Percentiles rank a stretch among this genome's conserved stretches.
Conservation (phyloP, 1,139 yeast genomes). For the Kazachstania sp. region DNA sequence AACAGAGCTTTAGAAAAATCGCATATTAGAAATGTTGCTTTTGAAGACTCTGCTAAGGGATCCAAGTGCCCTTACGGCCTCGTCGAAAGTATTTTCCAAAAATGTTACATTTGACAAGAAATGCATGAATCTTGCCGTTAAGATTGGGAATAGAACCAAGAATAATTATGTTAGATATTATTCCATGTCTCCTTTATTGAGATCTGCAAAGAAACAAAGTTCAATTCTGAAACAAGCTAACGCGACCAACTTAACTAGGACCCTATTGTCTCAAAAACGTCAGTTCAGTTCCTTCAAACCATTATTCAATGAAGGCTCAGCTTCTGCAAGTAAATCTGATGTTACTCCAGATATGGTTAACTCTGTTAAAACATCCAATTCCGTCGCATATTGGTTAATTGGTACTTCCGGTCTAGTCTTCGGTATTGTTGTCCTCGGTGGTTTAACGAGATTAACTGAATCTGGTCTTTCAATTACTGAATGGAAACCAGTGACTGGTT, state of each 20-base stretch:
- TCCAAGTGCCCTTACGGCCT: not conserved
- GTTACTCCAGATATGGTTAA: slow-evolving; percentile 1
- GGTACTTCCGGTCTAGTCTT: slow-evolving; percentile 89
- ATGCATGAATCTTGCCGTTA: not conserved
- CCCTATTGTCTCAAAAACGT: not conserved
- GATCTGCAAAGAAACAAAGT: not conserved
- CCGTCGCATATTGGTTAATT: slow-evolving; percentile 82
- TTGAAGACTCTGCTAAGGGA: slow-evolving; percentile 3
- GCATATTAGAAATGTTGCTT: not conserved
- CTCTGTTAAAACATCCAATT: slow-evolving; percentile 13
- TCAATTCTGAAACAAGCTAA: too few relatives aligned
- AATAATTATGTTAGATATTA: not conserved
- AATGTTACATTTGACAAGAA: not conserved
- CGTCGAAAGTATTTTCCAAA: not conserved
- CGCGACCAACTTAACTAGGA: too few relatives aligned
- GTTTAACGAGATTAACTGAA: slow-evolving; percentile 88
- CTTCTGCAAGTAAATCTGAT: not conserved
- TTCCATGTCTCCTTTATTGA: not conserved
- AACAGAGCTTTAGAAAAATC: too few relatives aligned
- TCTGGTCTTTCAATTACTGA: slow-evolving; percentile 95
- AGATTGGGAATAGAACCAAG: not conserved
- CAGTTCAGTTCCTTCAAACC: slow-evolving; percentile 1
- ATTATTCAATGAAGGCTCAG: not conserved
- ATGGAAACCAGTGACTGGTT: slow-evolving; percentile 97
- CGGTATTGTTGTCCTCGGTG: slow-evolving; percentile 95